Conservation (phyloP, 1,284 basidiomycete species). For the Kalmanozyma brasiliensis region DNA sequence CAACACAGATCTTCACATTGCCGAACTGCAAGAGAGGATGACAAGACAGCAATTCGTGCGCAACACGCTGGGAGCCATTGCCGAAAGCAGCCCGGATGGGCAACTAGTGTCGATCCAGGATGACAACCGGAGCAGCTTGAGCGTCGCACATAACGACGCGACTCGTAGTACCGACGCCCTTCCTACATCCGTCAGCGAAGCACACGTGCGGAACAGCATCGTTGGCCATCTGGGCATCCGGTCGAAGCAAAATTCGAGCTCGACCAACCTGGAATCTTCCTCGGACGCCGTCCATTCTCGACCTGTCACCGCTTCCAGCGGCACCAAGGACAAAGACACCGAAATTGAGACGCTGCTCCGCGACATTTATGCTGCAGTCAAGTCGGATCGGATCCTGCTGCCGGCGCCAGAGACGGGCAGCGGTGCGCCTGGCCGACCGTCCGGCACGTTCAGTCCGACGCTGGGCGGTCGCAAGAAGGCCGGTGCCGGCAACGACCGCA, state of each 20-base stretch:
- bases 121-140: conserved; percentile 49
- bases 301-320: conserved; percentile 16
- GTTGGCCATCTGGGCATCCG: conserved; percentile 25
- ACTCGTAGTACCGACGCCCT: conserved; percentile 17
- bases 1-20: conserved; percentile 97
- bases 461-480: conserved; percentile 22
- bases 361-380: conserved; percentile 94
- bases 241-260: conserved; percentile 23
- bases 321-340: conserved; percentile 24
- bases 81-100: conserved; percentile 31
- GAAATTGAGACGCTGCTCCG: conserved; percentile 66
- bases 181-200: background rate
- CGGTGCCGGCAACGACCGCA: conserved; percentile 69
- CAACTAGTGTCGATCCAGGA: conserved; percentile 7
- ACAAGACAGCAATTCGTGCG: conserved; percentile 90
- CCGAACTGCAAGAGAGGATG: conserved; percentile 88
- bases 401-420: conserved; percentile 69
- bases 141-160: conserved; percentile 11
- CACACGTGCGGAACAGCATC: conserved; percentile 21
- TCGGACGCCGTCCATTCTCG: conserved; percentile 13
- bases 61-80: conserved; percentile 86
- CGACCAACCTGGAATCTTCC: conserved; percentile 21
- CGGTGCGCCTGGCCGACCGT: conserved; percentile 13
- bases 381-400: conserved; percentile 88
- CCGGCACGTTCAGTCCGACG: conserved; percentile 20